Base-by-base conservation (phyloP, 176 grass and related monocot genomes). In the Avena insularis region DNA sequence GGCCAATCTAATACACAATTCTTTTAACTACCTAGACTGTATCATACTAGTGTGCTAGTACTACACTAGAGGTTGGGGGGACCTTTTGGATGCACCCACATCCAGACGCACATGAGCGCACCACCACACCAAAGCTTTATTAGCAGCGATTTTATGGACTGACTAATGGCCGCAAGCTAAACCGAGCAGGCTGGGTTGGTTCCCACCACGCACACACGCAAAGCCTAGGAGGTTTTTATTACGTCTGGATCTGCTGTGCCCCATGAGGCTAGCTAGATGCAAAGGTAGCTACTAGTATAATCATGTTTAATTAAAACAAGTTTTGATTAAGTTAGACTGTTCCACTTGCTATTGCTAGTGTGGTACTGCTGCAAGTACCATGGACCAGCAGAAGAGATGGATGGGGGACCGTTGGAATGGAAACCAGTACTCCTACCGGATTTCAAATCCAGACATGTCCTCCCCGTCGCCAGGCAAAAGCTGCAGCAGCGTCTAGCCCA, bases 391-490 rank as follows among this genome's bases (percentile, higher is more conserved):
- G 23, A 20, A 43, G 38, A 6, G 38, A 43, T 43, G 38, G 38
- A 40, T 40, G 4, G 65, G 87, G 87, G 84, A 82, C 81, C 82
- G 65, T 75, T 61, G 75, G 83, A 79, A 83, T 86, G 74, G 83
- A 88, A 90, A 81, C 78, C 79, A 79, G 82, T 71, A 49, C 33
- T 33, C 33, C 33, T 33, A 33, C 45, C 62, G 62, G 71, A 82
- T 90, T 81, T 87, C 93, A 86, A 63, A 86, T 78, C 85, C 88
- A 21, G 75, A 43, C 79, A 54, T 92, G 87, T 87, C 86, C 82
- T 79, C 85, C 88, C 83, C 61, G 65, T 87, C 38, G 21, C 29
- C 88, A 55, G 80, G 79, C 89, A 91, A 91, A 91, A 91, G 92
- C 92, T 87, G 86, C 89, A 50, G 56, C 86, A 53, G 46, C 43